Conservation (phyloP, 768 basidiomycete species). For the Rossbeevera mucosa region DNA sequence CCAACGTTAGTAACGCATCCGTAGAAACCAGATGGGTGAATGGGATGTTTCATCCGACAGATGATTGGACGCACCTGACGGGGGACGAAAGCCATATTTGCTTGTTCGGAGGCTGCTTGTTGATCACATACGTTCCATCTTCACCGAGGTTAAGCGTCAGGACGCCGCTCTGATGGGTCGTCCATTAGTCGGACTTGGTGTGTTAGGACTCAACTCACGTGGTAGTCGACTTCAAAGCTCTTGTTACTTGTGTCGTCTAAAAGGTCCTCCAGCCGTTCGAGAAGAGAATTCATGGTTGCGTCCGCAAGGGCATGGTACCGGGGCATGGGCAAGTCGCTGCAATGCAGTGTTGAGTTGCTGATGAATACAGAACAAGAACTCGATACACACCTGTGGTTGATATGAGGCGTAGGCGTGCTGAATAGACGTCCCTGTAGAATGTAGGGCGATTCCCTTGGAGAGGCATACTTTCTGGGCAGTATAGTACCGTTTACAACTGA, state of each 20-base stretch:
- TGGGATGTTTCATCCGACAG: background rate
- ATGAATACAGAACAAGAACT: background rate
- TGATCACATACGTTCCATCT: conserved; percentile 88
- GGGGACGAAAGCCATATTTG: conserved; percentile 96
- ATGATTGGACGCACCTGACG: conserved; percentile 50
- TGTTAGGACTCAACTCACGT: conserved; percentile 46
- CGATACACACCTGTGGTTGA: conserved; percentile 53
- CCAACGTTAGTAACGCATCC: conserved; percentile 1
- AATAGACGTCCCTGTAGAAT: conserved; percentile 8
- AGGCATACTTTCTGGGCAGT: background rate
- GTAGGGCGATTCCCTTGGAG: background rate
- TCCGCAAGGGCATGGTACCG: conserved; percentile 73
- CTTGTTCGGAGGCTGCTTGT: conserved; percentile 96
- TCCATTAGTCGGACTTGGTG: conserved; percentile 6
- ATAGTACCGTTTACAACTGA: conserved; percentile 4
- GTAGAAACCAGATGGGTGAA: conserved; percentile 2
- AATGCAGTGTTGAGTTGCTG: background rate
- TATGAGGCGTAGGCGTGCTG: conserved; percentile 54
- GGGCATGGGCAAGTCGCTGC: conserved; percentile 53
- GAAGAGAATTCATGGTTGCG: conserved; percentile 66
- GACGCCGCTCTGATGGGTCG: conserved; percentile 70
- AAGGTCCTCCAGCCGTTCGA: conserved; percentile 69
- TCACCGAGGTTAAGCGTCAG: conserved; percentile 73
- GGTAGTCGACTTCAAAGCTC: conserved; percentile 82
- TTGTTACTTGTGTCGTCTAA: conserved; percentile 56